Evolutionary conservation across 495 filamentous ascomycete genomes (phyloP).

Genomic region (Hamigera avellanea): DNA sequence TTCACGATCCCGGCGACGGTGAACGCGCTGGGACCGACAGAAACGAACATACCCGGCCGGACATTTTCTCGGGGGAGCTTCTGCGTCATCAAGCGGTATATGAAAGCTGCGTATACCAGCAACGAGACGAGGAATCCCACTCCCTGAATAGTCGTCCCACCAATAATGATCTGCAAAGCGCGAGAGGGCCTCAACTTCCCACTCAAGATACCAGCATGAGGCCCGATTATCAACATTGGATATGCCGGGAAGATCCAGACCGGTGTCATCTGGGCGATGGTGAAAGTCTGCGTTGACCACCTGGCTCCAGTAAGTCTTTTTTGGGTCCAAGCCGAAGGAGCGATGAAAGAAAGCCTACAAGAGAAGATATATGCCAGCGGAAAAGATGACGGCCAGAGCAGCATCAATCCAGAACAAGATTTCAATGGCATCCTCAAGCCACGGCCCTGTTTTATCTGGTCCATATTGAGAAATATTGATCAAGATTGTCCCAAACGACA

Average conservation of each 20-base stretch:
- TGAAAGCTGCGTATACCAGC: slow-evolving; percentile 78
- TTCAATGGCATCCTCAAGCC: slow-evolving; percentile 52
- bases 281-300: slow-evolving; percentile 65
- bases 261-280: slow-evolving; percentile 79
- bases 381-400: slow-evolving; percentile 48
- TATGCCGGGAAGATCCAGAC: slow-evolving; percentile 91
- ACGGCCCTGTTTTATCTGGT: slow-evolving; percentile 48
- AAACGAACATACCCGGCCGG: slow-evolving; percentile 77
- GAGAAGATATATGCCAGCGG: slow-evolving; percentile 60
- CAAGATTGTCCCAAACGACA: slow-evolving; percentile 62
- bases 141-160: slow-evolving; percentile 64
- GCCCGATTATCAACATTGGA: slow-evolving; percentile 69
- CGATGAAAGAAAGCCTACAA: slow-evolving; percentile 27
- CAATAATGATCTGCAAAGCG: slow-evolving; percentile 54
- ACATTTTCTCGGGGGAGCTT: slow-evolving; percentile 69
- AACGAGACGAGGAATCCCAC: slow-evolving; percentile 76
- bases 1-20: slow-evolving; percentile 58
- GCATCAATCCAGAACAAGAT: slow-evolving; percentile 68
- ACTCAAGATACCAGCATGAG: slow-evolving; percentile 59
- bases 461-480: slow-evolving; percentile 77
- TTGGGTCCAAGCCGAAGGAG: background rate
- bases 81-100: slow-evolving; percentile 85
- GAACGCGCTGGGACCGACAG: slow-evolving; percentile 68
- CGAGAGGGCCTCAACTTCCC: slow-evolving; percentile 28
- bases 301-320: slow-evolving; percentile 21